These are phyloP conservation scores for Candida sithepensis DNA, from an alignment of 805 yeast genomes.

Conservation along the genomic window DNA sequence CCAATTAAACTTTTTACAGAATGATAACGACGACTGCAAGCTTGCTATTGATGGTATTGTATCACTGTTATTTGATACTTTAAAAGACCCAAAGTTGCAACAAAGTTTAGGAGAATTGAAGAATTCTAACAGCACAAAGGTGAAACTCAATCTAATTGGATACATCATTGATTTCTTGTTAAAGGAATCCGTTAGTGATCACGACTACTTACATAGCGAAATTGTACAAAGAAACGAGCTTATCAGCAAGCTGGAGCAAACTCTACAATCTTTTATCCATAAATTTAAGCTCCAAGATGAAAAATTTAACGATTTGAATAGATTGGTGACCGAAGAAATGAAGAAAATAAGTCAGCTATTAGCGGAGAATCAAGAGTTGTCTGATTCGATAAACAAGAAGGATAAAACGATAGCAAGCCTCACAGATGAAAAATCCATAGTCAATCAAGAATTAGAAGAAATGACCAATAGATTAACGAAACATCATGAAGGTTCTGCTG, in stretches of 20 bases:
- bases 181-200: not conserved
- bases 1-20: constrained; percentile 13
- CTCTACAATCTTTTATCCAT: not conserved
- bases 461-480: constrained; percentile 16
- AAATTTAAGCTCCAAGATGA: constrained; percentile 10
- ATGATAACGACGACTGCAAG: constrained; percentile 16
- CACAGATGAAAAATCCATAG: not conserved
- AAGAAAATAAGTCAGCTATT: constrained; percentile 6
- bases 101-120: not conserved
- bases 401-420: not conserved
- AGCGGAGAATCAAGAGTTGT: not conserved
- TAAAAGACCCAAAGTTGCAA: not conserved
- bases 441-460: constrained; percentile 5
- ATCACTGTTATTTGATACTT: constrained; percentile 3
- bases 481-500: not conserved
- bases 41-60: constrained; percentile 9
- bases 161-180: not conserved
- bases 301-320: constrained; percentile 13
- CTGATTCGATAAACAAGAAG: not conserved
- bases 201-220: not conserved
- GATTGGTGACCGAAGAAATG: constrained; percentile 11
- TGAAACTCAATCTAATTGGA: constrained; percentile 7
- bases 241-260: constrained; percentile 1
- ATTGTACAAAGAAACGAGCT: not conserved
- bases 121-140: constrained; percentile 4